Conservation (phyloP, 768 basidiomycete genomes). For the Auriscalpium orientale region DNA sequence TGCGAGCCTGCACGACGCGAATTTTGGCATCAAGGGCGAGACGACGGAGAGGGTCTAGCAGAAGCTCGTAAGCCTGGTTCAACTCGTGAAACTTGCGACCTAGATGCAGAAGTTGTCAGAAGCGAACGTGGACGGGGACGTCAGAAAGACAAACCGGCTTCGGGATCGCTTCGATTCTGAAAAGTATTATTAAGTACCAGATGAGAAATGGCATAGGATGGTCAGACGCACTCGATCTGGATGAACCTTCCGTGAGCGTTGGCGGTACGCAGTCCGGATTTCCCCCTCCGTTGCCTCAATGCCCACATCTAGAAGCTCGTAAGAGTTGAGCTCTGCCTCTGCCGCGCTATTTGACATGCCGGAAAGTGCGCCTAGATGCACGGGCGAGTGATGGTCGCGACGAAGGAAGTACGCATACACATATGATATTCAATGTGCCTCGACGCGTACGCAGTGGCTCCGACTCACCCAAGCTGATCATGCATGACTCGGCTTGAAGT, state of each 20-base stretch:
- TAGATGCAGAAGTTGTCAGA: slow-evolving; percentile 28
- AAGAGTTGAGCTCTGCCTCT: slow-evolving; percentile 57
- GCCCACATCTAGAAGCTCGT: slow-evolving; percentile 58
- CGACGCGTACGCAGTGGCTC: too few relatives aligned
- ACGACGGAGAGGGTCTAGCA: slow-evolving; percentile 74
- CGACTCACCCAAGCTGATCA: too few relatives aligned
- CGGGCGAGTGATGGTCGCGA: too few relatives aligned
- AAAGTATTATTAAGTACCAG: slow-evolving; percentile 2
- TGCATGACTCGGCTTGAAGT: too few relatives aligned
- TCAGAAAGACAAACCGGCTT: slow-evolving; percentile 47
- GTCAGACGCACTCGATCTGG: slow-evolving; percentile 63
- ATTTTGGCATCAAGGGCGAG: slow-evolving; percentile 75
- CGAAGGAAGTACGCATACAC: too few relatives aligned
- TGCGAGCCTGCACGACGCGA: slow-evolving; percentile 60
- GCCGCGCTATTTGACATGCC: slow-evolving; percentile 20
- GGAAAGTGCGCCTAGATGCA: neutral
- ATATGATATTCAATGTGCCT: too few relatives aligned
- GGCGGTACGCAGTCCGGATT: slow-evolving; percentile 72
- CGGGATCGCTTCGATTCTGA: slow-evolving; percentile 73
- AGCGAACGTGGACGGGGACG: neutral
- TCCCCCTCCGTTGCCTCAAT: slow-evolving; percentile 68
- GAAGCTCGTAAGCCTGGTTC: slow-evolving; percentile 70
- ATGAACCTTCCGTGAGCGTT: slow-evolving; percentile 78
- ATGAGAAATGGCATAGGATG: neutral
- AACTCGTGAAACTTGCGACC: slow-evolving; percentile 74